Conservation (phyloP, 2,329 filamentous ascomycete genomes). For the Ceratocystis cacaofunesta region DNA sequence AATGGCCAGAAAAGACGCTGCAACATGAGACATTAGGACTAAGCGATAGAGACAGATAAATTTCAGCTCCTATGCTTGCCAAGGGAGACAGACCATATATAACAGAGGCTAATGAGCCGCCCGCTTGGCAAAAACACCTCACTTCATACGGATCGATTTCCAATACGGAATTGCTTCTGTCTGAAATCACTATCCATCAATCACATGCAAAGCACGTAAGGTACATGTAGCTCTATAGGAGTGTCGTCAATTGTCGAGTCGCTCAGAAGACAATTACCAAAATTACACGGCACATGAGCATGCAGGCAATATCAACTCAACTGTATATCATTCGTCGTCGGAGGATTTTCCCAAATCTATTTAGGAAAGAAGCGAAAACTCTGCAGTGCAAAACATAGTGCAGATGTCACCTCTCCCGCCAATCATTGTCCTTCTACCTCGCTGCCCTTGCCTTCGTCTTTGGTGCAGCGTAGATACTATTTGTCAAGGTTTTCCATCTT, state of each 20-base stretch:
- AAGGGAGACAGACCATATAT: not conserved
- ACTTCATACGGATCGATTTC: too few species aligned
- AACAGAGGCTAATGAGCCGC: not conserved
- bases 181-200: too few species aligned
- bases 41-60: not conserved
- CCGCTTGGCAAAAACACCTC: too few species aligned
- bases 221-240: not conserved
- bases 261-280: not conserved
- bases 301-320: not conserved
- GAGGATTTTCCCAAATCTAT: not conserved
- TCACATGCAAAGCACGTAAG: not conserved
- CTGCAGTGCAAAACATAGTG: not conserved
- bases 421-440: not conserved
- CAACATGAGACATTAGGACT: not conserved
- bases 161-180: too few species aligned
- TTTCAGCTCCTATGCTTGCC: not conserved
- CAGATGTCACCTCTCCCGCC: not conserved
- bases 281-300: not conserved
- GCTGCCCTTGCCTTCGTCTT: not conserved
- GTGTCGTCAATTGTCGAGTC: not conserved
- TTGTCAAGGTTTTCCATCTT: not conserved
- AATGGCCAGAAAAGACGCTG: not conserved
- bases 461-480: not conserved
- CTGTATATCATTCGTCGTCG: not conserved
- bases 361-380: constrained; percentile 5